Evolutionary conservation across 257 asterid genomes (phyloP).

Genomic region (Lycium ferocissimum): DNA sequence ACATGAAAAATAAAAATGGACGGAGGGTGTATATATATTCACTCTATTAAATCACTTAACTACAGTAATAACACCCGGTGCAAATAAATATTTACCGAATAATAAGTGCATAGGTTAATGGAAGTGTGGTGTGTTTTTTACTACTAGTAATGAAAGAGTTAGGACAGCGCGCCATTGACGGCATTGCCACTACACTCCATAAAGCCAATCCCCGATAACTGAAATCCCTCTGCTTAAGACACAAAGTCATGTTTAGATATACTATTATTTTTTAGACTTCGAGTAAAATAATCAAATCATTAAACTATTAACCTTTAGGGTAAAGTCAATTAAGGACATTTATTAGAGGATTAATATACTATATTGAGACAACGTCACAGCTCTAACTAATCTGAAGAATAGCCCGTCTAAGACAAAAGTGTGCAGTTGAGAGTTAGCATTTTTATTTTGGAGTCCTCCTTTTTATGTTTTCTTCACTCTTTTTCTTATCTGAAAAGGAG

Average conservation of each 20-base stretch:
- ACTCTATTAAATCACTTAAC: too few species aligned
- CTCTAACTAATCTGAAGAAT: constrained; percentile 15
- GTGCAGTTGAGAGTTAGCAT: constrained; percentile 15
- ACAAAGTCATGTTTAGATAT: background rate
- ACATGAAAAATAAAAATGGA: too few species aligned
- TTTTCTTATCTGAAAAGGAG: constrained; percentile 30
- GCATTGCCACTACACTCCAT: background rate
- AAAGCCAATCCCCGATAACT: constrained; percentile 5
- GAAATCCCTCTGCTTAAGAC: background rate
- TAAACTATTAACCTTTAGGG: constrained; percentile 1
- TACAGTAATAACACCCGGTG: too few species aligned
- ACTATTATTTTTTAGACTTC: background rate
- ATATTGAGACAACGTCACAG: background rate
- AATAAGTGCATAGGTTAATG: background rate
- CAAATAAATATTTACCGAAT: background rate
- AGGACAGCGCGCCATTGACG: constrained; percentile 17
- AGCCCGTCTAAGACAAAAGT: constrained; percentile 25
- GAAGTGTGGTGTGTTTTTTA: background rate
- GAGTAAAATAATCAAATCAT: background rate
- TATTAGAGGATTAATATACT: background rate
- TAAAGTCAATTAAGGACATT: constrained; percentile 26
- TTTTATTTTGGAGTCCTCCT: background rate
- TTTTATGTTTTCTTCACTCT: constrained; percentile 11
- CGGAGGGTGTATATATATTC: too few species aligned
- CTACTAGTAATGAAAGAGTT: background rate